Base-by-base conservation (phyloP, 179 eudicot species). In the Beta corolliflora region DNA sequence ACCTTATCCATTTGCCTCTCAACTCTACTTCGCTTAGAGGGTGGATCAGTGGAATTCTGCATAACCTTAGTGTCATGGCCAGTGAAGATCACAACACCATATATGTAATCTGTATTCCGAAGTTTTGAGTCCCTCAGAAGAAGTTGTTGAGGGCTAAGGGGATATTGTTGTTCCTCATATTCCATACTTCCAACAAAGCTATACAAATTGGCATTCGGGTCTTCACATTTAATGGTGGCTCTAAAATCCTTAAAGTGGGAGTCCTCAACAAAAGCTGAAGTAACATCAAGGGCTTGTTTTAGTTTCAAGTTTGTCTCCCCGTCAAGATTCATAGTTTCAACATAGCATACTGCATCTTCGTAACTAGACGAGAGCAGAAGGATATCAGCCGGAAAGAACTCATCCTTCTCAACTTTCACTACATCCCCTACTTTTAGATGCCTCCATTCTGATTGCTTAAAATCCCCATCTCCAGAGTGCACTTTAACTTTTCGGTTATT, bases 281-380 rank as follows among this genome's bases (percentile, higher is more conserved):
- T 91, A 61, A 78, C 91, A 5, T 92, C 93, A 68, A 91, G 88
- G 0, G 91, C 96, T 83, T 95, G 98, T 82, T 95, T 95, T 59
- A 93, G 88, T 83, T 95, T 95, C 86, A 95, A 84, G 85, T 95
- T 95, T 10, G 98, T 95, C 80, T 95, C 98, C 16, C 98, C 98
- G 81, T 95, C 98, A 77, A 95, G 97, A 77, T 95, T 95, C 98
- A 91, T 95, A 29, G 98, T 95, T 81, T 95, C 98, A 16, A 95
- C 97, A 69, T 95, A 95, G 86, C 97, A 95, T 13, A 92, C 84
- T 2, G 90, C 93, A 71, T 95, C 98, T 58, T 95, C 97, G 63
- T 91, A 92, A 81, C 97, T 91, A 45, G 98, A 95, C 3, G 98
- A 90, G 77, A 95, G 95, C 80, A 95, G 83, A 52, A 93, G 81